A percentile compares a stretch with the other conserved stretches of the same genome.
phyloP scores from a whole-genome alignment of 2,329 filamentous ascomycete species.

The Colletotrichum scovillei region DNA sequence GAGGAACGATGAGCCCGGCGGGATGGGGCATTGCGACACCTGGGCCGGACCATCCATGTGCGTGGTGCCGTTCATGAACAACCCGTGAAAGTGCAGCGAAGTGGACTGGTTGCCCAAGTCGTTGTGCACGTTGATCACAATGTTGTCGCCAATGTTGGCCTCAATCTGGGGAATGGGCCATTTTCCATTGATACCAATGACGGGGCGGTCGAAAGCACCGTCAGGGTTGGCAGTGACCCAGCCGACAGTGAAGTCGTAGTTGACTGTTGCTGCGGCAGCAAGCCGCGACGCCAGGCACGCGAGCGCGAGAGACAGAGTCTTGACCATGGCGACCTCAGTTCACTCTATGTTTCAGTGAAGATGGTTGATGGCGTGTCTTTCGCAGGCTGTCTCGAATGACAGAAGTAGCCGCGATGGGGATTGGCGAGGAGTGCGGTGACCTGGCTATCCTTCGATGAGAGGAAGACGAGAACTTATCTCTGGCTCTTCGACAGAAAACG shows the following conservation, averaged over 20 bases:
- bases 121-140: slow-evolving; percentile 70
- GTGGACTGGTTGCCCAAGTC: slow-evolving; percentile 71
- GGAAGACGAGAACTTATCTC: too few species aligned
- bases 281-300: too few species aligned
- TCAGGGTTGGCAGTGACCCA: slow-evolving; percentile 82
- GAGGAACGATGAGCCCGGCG: slow-evolving; percentile 70
- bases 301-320: slow-evolving; percentile 24
- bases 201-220: slow-evolving; percentile 70
- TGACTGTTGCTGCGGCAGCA: too few species aligned
- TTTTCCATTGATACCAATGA: slow-evolving; percentile 80
- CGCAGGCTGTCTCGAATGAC: too few species aligned
- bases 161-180: slow-evolving; percentile 79
- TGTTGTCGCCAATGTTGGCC: slow-evolving; percentile 70
- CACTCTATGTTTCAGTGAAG: too few species aligned
- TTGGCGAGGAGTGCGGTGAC: too few species aligned
- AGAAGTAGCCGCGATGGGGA: too few species aligned
- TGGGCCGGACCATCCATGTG: slow-evolving; percentile 78
- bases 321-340: slow-evolving; percentile 53
- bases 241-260: slow-evolving; percentile 74
- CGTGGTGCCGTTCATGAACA: slow-evolving; percentile 74
- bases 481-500: too few species aligned
- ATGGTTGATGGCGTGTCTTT: too few species aligned
- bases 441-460: too few species aligned
- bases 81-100: slow-evolving; percentile 76
- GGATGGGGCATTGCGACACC: slow-evolving; percentile 76